Evolutionary conservation across 768 basidiomycete genomes (phyloP).

Genomic region (Favolaschia claudopus): DNA sequence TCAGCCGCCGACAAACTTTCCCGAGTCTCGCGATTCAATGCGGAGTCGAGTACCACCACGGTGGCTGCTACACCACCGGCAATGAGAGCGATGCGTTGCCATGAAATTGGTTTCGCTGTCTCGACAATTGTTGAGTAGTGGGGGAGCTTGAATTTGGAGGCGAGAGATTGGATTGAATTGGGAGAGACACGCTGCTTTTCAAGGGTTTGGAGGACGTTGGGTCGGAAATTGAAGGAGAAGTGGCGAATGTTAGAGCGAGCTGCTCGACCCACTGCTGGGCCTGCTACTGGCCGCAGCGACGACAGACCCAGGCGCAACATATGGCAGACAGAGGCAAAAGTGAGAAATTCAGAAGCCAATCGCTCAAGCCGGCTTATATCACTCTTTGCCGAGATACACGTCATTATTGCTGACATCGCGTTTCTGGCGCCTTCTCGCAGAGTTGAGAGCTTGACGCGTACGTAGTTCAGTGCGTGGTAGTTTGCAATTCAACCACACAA

Average conservation of each 20-base stretch:
- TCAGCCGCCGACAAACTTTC: slow-evolving; percentile 69
- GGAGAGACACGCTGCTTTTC: slow-evolving; percentile 17
- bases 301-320: slow-evolving; percentile 27
- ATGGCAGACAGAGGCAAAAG: background rate
- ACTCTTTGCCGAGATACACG: too few species aligned
- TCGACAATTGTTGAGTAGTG: slow-evolving; percentile 49
- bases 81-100: slow-evolving; percentile 44
- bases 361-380: too few species aligned
- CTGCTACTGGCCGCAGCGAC: slow-evolving; percentile 23
- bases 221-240: slow-evolving; percentile 24
- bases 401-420: too few species aligned
- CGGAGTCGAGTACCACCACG: slow-evolving; percentile 65
- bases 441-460: too few species aligned
- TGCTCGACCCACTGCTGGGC: slow-evolving; percentile 11
- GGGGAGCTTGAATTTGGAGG: slow-evolving; percentile 35
- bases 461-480: too few species aligned
- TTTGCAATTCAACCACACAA: too few species aligned
- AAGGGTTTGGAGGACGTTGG: slow-evolving; percentile 21
- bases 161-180: background rate
- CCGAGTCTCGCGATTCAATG: slow-evolving; percentile 83
- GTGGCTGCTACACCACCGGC: slow-evolving; percentile 69
- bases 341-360: too few species aligned
- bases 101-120: slow-evolving; percentile 42
- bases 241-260: slow-evolving; percentile 18
- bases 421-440: too few species aligned